These are phyloP conservation scores for Wickerhamomyces mucosus DNA, from an alignment of 805 yeast genomes.

Conservation along the genomic window DNA sequence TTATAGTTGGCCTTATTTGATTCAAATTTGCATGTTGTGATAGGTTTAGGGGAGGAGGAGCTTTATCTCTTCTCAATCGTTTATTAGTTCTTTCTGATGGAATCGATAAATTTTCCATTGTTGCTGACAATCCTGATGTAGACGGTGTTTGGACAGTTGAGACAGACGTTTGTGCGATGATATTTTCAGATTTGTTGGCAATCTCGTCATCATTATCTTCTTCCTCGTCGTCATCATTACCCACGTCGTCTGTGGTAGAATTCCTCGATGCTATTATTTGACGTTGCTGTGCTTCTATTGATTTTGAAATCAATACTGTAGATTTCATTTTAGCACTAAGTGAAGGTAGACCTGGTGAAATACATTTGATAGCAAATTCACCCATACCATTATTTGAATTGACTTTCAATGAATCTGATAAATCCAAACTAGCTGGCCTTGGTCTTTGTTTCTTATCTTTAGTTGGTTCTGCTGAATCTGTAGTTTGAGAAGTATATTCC, in stretches of 20 bases:
- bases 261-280: slow-evolving; percentile 19
- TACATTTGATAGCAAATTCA: slow-evolving; percentile 18
- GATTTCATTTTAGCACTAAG: slow-evolving; percentile 20
- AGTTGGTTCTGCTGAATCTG: slow-evolving; percentile 1
- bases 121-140: slow-evolving; percentile 10
- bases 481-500: too few relatives aligned
- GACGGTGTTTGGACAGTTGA: too few relatives aligned
- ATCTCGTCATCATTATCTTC: slow-evolving; percentile 5
- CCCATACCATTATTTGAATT: slow-evolving; percentile 11
- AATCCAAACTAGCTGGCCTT: slow-evolving; percentile 18
- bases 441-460: slow-evolving; percentile 17
- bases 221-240: slow-evolving; percentile 1
- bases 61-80: slow-evolving; percentile 19
- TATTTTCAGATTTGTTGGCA: neutral
- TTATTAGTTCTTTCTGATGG: slow-evolving; percentile 15
- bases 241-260: slow-evolving; percentile 1
- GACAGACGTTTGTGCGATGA: too few relatives aligned
- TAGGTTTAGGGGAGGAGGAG: slow-evolving; percentile 23
- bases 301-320: slow-evolving; percentile 17
- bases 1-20: slow-evolving; percentile 18
- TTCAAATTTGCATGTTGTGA: slow-evolving; percentile 5
- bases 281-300: slow-evolving; percentile 21
- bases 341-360: slow-evolving; percentile 22
- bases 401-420: slow-evolving; percentile 10
- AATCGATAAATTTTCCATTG: slow-evolving; percentile 10